Evolutionary conservation across 2,329 filamentous ascomycete genomes (phyloP), one percentile per base, ranked within the genome.

Genomic region (Neofusicoccum laricinum): DNA sequence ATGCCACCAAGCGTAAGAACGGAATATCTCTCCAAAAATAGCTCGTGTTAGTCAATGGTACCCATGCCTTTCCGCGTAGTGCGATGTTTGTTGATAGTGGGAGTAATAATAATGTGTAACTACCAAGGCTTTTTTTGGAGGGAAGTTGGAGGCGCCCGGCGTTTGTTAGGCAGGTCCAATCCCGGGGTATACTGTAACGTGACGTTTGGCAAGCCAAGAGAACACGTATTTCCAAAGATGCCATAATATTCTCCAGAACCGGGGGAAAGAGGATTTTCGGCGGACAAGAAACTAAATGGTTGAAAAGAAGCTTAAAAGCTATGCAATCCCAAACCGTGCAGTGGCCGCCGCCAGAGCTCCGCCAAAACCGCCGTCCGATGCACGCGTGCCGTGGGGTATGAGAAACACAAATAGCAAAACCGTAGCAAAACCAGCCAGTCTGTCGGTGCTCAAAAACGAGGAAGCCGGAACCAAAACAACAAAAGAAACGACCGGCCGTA

Each of bases 351-450:
- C 55, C 55, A 21, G 19, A 36, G 15, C 30, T 5, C 43, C 25
- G 14, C 19, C 55, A 30, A 58, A 34, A 36, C 30, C 55, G n/a
- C 55, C 40, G 30, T 46, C n/a, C 21, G 40, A 32, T 46, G 55
- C 55, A 41, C 10, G 30, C n/a, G 15, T 59, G 55, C 55, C 55
- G 11, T 41, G 51, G 51, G 55, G 55, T 59, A 59, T 59, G 43
- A 46, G 21, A 43, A 59, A 46, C 10, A 46, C 34, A 21, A 59
- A 21, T 14, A 36, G n/a, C 40, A 59, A 36, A 30, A 46, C 40
- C 17, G 11, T 34, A 32, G 40, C 21, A 43, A 19, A 46, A n/a
- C 55, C 25, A 46, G 30, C 41, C 40, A 10, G 17, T 12, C 55
- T 10, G 15, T 36, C 40, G 38, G 25, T 45, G 38, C 30, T 45